phyloP scores from a whole-genome alignment of 2,329 filamentous ascomycete species.

The Penicillium sp. region DNA sequence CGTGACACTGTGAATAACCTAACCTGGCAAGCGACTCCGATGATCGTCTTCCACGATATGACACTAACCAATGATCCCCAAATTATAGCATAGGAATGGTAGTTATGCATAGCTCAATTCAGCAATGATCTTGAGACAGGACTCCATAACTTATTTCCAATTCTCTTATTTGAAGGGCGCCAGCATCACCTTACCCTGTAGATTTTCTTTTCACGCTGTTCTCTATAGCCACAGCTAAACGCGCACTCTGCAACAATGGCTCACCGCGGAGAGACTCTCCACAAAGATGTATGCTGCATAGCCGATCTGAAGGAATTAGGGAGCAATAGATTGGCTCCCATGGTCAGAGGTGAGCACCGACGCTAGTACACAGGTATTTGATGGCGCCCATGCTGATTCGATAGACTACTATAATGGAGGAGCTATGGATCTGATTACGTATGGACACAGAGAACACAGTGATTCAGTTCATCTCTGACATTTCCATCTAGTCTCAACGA shows the following conservation, averaged over 20 bases:
- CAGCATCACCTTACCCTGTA: neutral
- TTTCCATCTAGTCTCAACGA: constrained; percentile 44
- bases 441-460: neutral
- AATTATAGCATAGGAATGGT: constrained; percentile 9
- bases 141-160: neutral
- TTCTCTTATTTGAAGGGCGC: constrained; percentile 9
- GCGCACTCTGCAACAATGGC: constrained; percentile 26
- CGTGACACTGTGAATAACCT: neutral
- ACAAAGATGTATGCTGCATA: constrained; percentile 34
- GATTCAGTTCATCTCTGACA: neutral
- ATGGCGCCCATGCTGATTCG: neutral
- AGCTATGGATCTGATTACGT: constrained; percentile 55
- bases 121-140: neutral
- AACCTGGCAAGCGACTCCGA: constrained; percentile 23
- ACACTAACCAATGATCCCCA: constrained; percentile 3
- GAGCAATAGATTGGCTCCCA: constrained; percentile 41
- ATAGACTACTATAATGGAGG: constrained; percentile 59
- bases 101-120: neutral
- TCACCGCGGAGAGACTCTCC: constrained; percentile 31
- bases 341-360: constrained; percentile 36
- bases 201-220: neutral
- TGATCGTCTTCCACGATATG: constrained; percentile 11
- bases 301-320: constrained; percentile 45
- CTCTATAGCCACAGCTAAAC: neutral
- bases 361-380: neutral